phyloP scores from a whole-genome alignment of 805 yeast genomes.

The Kuraishia floccosa region DNA sequence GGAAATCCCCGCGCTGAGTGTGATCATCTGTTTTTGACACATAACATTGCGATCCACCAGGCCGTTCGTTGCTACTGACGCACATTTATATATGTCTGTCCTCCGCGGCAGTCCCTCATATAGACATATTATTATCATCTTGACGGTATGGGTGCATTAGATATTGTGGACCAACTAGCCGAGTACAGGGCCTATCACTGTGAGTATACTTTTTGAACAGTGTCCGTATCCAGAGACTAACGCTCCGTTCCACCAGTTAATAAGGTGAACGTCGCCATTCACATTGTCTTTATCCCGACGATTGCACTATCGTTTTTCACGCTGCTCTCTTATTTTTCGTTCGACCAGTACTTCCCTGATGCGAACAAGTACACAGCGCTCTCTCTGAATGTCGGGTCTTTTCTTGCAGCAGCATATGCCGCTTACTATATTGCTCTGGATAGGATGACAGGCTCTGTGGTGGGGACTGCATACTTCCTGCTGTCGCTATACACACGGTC shows the following conservation, averaged over 20 bases:
- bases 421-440: slow-evolving; percentile 52
- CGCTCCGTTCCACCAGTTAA: slow-evolving; percentile 14
- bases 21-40: too few species aligned
- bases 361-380: slow-evolving; percentile 8
- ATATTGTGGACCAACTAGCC: slow-evolving; percentile 39
- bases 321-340: slow-evolving; percentile 18
- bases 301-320: slow-evolving; percentile 49
- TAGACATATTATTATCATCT: too few species aligned
- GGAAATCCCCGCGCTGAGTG: too few species aligned
- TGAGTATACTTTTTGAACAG: too few species aligned
- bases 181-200: slow-evolving; percentile 37
- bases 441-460: slow-evolving; percentile 29
- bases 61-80: too few species aligned
- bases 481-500: slow-evolving; percentile 8
- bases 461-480: slow-evolving; percentile 25
- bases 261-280: slow-evolving; percentile 60
- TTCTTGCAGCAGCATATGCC: slow-evolving; percentile 35
- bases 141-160: slow-evolving; percentile 18
- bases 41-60: too few species aligned
- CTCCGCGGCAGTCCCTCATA: too few species aligned
- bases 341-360: slow-evolving; percentile 9
- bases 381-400: slow-evolving; percentile 32
- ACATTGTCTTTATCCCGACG: slow-evolving; percentile 68
- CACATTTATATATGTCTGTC: too few species aligned
- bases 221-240: slow-evolving; percentile 3